A percentile compares a stretch with the other conserved stretches of the same genome.
Evolutionary conservation across 768 basidiomycete species (phyloP).

Genomic region (Panellus pusillus): DNA sequence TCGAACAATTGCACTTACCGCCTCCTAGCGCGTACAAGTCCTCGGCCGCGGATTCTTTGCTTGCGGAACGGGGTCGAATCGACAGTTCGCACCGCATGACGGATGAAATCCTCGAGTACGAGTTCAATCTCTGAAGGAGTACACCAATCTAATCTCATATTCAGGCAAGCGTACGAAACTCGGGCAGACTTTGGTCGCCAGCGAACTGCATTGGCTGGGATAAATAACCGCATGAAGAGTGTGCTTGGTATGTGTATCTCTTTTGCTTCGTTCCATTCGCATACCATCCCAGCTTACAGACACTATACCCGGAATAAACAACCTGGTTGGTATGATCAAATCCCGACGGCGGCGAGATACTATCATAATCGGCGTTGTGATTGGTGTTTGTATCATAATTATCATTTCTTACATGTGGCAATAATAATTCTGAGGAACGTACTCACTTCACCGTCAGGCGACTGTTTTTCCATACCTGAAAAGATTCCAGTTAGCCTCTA

Average conservation of each 20-base stretch:
- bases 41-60: slow-evolving; percentile 79
- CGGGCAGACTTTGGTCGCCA: slow-evolving; percentile 90
- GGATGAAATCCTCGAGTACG: slow-evolving; percentile 86
- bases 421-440: slow-evolving; percentile 17
- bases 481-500: slow-evolving; percentile 70
- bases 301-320: slow-evolving; percentile 94
- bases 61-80: slow-evolving; percentile 86
- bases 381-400: slow-evolving; percentile 77
- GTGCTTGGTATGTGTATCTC: slow-evolving; percentile 66
- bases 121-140: slow-evolving; percentile 4
- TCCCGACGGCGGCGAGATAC: slow-evolving; percentile 87
- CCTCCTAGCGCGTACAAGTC: slow-evolving; percentile 81
- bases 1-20: neutral
- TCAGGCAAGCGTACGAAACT: slow-evolving; percentile 95
- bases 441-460: neutral
- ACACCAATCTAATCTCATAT: neutral
- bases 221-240: slow-evolving; percentile 81
- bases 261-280: neutral
- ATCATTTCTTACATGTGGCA: slow-evolving; percentile 51
- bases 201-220: slow-evolving; percentile 67
- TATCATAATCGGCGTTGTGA: slow-evolving; percentile 84
- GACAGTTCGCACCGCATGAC: slow-evolving; percentile 95
- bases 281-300: slow-evolving; percentile 42
- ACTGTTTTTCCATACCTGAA: slow-evolving; percentile 40
- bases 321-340: slow-evolving; percentile 88